A percentile compares a stretch with the other conserved stretches of the same genome.
Conservation (phyloP, 805 yeast species). For the Myxozyma lipomycoides region DNA sequence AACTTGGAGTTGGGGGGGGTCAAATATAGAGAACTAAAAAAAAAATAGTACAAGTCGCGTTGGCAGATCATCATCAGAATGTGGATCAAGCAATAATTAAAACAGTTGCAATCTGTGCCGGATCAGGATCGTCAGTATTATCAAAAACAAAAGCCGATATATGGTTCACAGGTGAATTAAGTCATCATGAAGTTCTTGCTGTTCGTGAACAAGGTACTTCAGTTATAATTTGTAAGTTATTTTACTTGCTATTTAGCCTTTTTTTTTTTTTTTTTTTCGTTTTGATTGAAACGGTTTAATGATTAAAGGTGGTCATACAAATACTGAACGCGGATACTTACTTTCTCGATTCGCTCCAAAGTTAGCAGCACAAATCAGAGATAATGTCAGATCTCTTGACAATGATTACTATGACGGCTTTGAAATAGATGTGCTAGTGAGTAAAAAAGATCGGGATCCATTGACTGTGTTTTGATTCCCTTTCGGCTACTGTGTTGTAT, state of each 20-base stretch:
- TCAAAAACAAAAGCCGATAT: conserved; percentile 55
- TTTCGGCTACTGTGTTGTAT: neutral
- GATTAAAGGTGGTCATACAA: conserved; percentile 65
- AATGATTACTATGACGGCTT: conserved; percentile 21
- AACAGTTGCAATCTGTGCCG: conserved; percentile 86
- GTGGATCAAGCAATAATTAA: conserved; percentile 39
- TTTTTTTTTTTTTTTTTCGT: neutral
- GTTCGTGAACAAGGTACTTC: conserved; percentile 66
- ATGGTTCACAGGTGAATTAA: conserved; percentile 84
- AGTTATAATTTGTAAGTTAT: conserved; percentile 55
- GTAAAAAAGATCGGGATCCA: conserved; percentile 65
- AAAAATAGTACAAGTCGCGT: conserved; percentile 61
- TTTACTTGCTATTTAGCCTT: neutral
- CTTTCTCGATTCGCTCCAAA: conserved; percentile 46
- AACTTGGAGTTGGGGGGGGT: too few relatives aligned
- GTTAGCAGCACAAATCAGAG: conserved; percentile 44
- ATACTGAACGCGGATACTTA: conserved; percentile 87
- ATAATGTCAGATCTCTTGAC: neutral
- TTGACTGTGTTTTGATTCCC: conserved; percentile 29
- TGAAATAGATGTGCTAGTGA: conserved; percentile 36
- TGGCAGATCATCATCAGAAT: conserved; percentile 34
- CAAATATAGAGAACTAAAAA: too few relatives aligned
- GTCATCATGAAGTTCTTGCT: conserved; percentile 84
- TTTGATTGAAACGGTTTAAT: neutral
- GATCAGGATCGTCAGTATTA: conserved; percentile 83